Conservation (phyloP, 495 filamentous ascomycete species). For the Xylaria flabelliformis region DNA sequence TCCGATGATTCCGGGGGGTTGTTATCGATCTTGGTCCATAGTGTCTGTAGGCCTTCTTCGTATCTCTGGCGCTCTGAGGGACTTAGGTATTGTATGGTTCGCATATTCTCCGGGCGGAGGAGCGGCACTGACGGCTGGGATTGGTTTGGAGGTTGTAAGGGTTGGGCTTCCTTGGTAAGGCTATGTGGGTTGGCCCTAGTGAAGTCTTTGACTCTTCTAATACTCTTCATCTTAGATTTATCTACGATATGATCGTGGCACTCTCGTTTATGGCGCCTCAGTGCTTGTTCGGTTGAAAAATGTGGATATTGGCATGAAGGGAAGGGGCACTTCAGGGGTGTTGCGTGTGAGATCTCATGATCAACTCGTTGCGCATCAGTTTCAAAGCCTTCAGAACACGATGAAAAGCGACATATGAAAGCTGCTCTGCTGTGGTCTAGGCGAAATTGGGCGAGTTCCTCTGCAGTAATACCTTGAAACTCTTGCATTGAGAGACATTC, state of each 20-base stretch:
- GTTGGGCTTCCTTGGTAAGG: no score
- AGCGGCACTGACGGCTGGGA: slow-evolving; percentile 37
- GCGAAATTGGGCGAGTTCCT: slow-evolving; percentile 39
- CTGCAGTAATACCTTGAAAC: slow-evolving; percentile 23
- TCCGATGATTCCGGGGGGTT: slow-evolving; percentile 61
- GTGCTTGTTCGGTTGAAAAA: not conserved
- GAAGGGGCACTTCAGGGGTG: slow-evolving; percentile 1
- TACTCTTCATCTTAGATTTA: not conserved
- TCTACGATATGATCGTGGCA: not conserved
- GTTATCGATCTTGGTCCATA: slow-evolving; percentile 68
- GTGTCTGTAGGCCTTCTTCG: slow-evolving; percentile 62
- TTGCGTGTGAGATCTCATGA: slow-evolving; percentile 7
- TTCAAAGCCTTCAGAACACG: slow-evolving; percentile 5
- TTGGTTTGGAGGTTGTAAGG: slow-evolving; percentile 15
- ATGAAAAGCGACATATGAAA: slow-evolving; percentile 35
- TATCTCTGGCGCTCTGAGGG: slow-evolving; percentile 72
- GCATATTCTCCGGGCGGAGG: slow-evolving; percentile 56
- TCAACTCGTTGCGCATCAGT: not conserved
- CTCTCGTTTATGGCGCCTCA: not conserved
- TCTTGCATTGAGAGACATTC: slow-evolving; percentile 21
- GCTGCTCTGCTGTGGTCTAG: slow-evolving; percentile 31
- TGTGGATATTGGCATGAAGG: slow-evolving; percentile 11
- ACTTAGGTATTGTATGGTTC: slow-evolving; percentile 47
- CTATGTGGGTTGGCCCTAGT: not conserved
- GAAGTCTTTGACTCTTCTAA: not conserved